Conservation (phyloP, 352 stramenopile genomes). For the Blastocystis sp. region DNA sequence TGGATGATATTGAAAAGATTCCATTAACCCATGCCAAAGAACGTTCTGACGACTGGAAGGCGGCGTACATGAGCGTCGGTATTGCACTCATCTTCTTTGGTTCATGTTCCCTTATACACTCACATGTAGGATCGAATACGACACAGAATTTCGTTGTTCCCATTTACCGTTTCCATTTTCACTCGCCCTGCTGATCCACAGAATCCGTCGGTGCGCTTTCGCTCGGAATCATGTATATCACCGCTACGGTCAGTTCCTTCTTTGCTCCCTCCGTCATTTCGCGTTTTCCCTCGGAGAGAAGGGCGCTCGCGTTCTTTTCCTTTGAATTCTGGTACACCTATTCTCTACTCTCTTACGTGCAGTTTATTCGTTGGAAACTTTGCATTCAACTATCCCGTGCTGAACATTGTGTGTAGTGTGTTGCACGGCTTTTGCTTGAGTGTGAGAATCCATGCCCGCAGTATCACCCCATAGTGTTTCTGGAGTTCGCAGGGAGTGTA, state of each 20-base stretch:
- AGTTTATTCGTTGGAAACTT: slow-evolving; percentile 59
- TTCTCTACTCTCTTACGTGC: background rate
- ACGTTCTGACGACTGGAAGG: slow-evolving; percentile 31
- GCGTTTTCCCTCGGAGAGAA: slow-evolving; percentile 45
- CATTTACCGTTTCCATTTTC: slow-evolving; percentile 30
- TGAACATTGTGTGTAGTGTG: slow-evolving; percentile 49
- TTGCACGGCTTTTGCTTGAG: slow-evolving; percentile 21
- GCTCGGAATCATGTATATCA: slow-evolving; percentile 51
- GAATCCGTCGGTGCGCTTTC: slow-evolving; percentile 40
- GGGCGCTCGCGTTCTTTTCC: slow-evolving; percentile 40
- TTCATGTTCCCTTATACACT: background rate
- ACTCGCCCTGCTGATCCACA: background rate
- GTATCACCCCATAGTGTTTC: slow-evolving; percentile 27
- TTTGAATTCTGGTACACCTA: slow-evolving; percentile 54
- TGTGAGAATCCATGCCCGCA: background rate
- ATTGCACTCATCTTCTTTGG: slow-evolving; percentile 65
- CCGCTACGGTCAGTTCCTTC: slow-evolving; percentile 36
- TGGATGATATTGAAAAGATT: background rate
- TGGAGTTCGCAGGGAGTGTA: slow-evolving; percentile 59
- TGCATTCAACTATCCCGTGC: slow-evolving; percentile 48
- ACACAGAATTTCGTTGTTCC: slow-evolving; percentile 59
- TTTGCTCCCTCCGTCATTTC: slow-evolving; percentile 67
- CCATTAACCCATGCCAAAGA: background rate
- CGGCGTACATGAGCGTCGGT: slow-evolving; percentile 52
- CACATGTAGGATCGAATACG: slow-evolving; percentile 35